Evolutionary conservation across 129 eudicot species (phyloP), one percentile per base, ranked within the genome.

Genomic region (Pulicaria dysenterica): DNA sequence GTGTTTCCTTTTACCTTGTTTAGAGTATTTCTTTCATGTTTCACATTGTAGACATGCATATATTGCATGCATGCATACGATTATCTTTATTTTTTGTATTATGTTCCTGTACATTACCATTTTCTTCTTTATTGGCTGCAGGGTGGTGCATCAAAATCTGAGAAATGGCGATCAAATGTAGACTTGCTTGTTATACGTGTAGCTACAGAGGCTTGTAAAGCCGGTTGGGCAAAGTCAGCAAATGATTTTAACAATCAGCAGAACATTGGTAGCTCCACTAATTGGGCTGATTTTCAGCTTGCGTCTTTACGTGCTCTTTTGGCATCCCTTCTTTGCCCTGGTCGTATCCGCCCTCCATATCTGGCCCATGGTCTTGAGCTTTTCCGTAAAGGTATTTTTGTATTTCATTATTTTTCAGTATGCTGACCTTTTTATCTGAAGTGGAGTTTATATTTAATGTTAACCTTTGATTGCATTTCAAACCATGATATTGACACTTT

Each of bases 301-400:
- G 98, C 95, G 74, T 86, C 98, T 74, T 73, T 90, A 72, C 87
- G 79, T 72, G 98, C 98, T 59, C 87, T 93, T 70, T 72, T 85
- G 79, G 90, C 98, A 37, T 93, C 98, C 70, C 90, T 93, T 67
- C 79, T 87, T 79, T 89, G 96, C 3, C 92, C 96, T 65, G 84
- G 86, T 48, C 86, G 83, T 55, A 65, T 77, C 71, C 92, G 95
- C 17, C 92, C 96, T 62, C 88, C 90, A 2, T 82, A 76, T 79
- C 82, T 93, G 5, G 72, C 90, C 44, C 89, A 78, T 19, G 87
- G 87, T 47, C 96, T 93, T 53, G 87, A 90, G 69, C 92, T 89
- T 64, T 87, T 83, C 69, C 83, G 83, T 19, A 84, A 85, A 84
- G 98, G 98, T 90, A 79, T 40, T 15, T 50, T 34, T 40, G n/a